Base-by-base conservation (phyloP, 768 basidiomycete species). In the Lactarius deliciosus region DNA sequence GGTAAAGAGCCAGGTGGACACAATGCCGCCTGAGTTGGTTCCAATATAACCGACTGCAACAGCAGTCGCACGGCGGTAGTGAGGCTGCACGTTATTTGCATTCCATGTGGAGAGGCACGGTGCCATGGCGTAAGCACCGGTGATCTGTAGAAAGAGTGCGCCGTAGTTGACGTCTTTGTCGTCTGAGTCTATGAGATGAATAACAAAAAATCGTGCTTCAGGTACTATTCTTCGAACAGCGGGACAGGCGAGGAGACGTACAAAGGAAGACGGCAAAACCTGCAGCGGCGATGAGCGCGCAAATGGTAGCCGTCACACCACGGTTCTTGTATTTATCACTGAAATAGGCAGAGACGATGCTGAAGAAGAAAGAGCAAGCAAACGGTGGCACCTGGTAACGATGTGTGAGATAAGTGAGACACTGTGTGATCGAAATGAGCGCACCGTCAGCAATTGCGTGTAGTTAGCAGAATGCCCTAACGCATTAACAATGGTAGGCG, bases 31-130 rank as follows among this genome's bases (percentile, higher is more conserved):
- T 9, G 57, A n/a, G 34, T 69, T 71, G 22, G 59, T 72, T 22
- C 55, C 58, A 34, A 73, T 65, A 59, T 74, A 73, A 2, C 70
- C 73, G 34, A 73, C 6, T 36, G 74, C 72, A 59, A 76, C 72
- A 15, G 72, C 74, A 3, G 76, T 74, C 8, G 72, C 72, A n/a
- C 75, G 70, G 43, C 73, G 72, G 69, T 74, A 75, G 69, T 69
- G 75, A 7, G 75, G 75, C 30, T 75, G 73, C 18, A 76, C 68
- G 64, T 76, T 76, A 64, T 76, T 76, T 34, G 75, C 57, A 57
- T 66, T 70, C 74, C 74, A 76, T 8, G 75, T 72, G 18, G 70
- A 65, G 34, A 71, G 64, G 41, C 71, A 57, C 18, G 74, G 73
- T n/a, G 76, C 71, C 30, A 70, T 56, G 30, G 66, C 71, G 47